Evolutionary conservation across 495 filamentous ascomycete species (phyloP), one percentile per base, ranked within the genome.

Genomic region (Penicillium soppii): DNA sequence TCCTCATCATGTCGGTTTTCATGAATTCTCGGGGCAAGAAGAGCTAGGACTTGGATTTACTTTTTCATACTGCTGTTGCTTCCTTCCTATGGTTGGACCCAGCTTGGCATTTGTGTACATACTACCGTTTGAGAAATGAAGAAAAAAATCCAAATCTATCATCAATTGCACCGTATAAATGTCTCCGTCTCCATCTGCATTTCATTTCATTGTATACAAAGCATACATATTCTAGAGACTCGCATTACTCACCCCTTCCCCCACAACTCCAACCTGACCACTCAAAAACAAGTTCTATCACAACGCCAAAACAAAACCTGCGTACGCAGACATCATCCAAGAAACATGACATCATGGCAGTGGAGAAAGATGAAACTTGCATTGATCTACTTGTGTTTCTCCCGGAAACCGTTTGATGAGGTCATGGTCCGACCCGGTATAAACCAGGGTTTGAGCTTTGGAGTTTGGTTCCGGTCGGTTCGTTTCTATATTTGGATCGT

Each of bases 1-100:
- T 50, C n/a, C n/a, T 33, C 47, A 50, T 41, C 62, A 65, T 60
- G 62, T 62, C 58, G 42, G 32, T 9, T 62, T 15, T 59, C 57
- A 54, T 50, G 47, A 43, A 37, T 49, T 39, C 20, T 16, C 33
- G 41, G 9, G 4, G 4, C 9, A 35, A 40, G 22, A 38, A 47
- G 48, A 56, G 39, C 56, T 62, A 52, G 59, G 21, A 38, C 26
- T 12, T 47, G 37, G 17, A 38, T 51, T 46, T 15, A 32, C 16
- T 33, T 32, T 50, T 37, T 48, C 54, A 47, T 40, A 27, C n/a
- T 20, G 33, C 39, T n/a, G 35, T 46, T 50, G 37, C 25, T 40
- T 32, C 5, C 22, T 13, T 36, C 20, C 45, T 43, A 4, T 23
- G 10, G 36, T 29, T 21, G 4, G 7, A 49, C 12, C 23, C 35